These are phyloP conservation scores for Yamadazyma dendronema DNA, from an alignment of 1,139 yeast species.

Conservation along the genomic window DNA sequence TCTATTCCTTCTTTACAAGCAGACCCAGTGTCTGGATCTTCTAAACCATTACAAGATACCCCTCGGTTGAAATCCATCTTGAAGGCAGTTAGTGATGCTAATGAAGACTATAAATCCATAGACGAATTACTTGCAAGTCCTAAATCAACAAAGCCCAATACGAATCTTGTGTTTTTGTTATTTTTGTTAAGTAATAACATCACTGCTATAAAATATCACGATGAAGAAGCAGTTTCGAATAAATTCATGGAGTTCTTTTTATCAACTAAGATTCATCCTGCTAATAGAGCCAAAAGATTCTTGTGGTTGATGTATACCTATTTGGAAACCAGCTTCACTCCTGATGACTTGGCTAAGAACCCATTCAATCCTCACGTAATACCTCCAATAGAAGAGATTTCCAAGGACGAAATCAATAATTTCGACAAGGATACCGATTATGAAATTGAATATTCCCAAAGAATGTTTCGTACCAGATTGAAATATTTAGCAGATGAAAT, in stretches of 20 bases:
- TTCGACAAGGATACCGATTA: constrained; percentile 70
- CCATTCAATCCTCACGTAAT: constrained; percentile 61
- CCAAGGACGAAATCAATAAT: constrained; percentile 33
- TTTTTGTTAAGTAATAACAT: constrained; percentile 72
- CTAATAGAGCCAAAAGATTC: constrained; percentile 67
- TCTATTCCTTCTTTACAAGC: constrained; percentile 89
- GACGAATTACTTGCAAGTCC: constrained; percentile 44
- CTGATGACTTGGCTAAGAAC: constrained; percentile 52
- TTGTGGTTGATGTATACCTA: constrained; percentile 83
- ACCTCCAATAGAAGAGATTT: constrained; percentile 47
- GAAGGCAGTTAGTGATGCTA: constrained; percentile 68
- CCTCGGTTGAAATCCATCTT: constrained; percentile 87
- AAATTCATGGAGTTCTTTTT: constrained; percentile 66
- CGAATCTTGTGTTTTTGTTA: constrained; percentile 65
- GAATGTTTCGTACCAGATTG: constrained; percentile 62
- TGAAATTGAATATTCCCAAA: constrained; percentile 70
- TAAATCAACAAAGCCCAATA: constrained; percentile 42
- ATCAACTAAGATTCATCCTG: constrained; percentile 51
- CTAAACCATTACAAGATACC: constrained; percentile 88
- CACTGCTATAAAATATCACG: constrained; percentile 40
- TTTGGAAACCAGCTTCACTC: constrained; percentile 65
- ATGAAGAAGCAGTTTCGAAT: constrained; percentile 19
- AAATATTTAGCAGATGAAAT: constrained; percentile 53
- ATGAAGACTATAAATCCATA: constrained; percentile 37
- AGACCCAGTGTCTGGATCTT: constrained; percentile 47